Base-by-base conservation (phyloP, 768 basidiomycete genomes). In the Psilocybe azurescens region DNA sequence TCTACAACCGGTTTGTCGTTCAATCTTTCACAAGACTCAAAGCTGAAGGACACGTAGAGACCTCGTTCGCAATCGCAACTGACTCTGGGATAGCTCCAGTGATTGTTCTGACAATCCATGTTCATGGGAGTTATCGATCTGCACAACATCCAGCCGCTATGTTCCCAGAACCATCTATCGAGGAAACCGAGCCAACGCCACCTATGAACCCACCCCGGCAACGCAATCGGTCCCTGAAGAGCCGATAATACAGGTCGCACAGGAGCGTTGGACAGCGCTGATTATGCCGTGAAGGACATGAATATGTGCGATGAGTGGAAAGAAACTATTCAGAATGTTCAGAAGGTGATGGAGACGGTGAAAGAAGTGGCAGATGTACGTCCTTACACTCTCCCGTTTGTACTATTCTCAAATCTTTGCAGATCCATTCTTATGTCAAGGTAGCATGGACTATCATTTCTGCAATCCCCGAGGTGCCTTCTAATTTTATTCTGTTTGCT, bases 381-480 rank as follows among this genome's bases (percentile, higher is more conserved):
- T 13, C 24, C 3, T 29, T 8, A 14, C 28, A 29, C 33, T 3
- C 38, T 39, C 8, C 6, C 38, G 36, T 18, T 5, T 9, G 0
- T 24, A 3, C n/a, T 32, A 9, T 33, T 14, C 2, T 36, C 33
- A 16, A 20, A 10, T 58, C 6, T 33, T 20, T 50, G 6, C 29
- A 59, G 58, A 11, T 59, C 9, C 33, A 53, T 50, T 20, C 50
- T 5, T 59, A 52, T 18, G 36, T 50, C 16, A 36, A 59, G 47
- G 16, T 59, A 24, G 58, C 58, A 46, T 59, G 50, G 20, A 46
- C 11, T 8, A 10, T 36, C 16, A 18, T 59, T 5, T 41, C 58
- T 8, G 32, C 44, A 36, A 39, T 59, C 18, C 50, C 58, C 39
- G 29, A 59, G 24, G 58, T 46, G 10, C 36, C n/a, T 46, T 36